phyloP scores from a whole-genome alignment of 768 basidiomycete species.

The Boletellus ananiceps region DNA sequence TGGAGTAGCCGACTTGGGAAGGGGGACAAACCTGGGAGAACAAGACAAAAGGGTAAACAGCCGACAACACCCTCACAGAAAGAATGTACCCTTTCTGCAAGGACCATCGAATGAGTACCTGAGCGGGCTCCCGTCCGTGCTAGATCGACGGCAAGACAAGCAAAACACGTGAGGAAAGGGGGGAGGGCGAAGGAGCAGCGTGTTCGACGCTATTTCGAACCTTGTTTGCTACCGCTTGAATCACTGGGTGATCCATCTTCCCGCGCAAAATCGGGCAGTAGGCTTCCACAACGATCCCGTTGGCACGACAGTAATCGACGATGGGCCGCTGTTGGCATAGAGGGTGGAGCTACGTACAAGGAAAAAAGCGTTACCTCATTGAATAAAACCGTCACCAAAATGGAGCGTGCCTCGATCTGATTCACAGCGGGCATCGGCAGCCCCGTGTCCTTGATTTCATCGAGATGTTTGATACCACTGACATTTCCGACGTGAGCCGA shows the following conservation, averaged over 20 bases:
- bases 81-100: constrained; percentile 68
- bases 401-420: constrained; percentile 64
- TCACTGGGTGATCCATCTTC: constrained; percentile 45
- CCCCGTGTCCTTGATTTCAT: constrained; percentile 65
- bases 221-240: constrained; percentile 55
- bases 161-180: no score
- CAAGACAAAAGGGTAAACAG: background rate
- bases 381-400: background rate
- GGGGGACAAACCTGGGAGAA: constrained; percentile 59
- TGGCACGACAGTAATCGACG: constrained; percentile 62
- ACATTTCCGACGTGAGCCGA: background rate
- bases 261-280: constrained; percentile 75
- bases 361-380: constrained; percentile 6
- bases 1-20: constrained; percentile 77
- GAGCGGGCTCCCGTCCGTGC: constrained; percentile 62
- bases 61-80: background rate
- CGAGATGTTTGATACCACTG: constrained; percentile 68
- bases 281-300: constrained; percentile 63
- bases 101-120: constrained; percentile 87
- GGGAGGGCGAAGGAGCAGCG: constrained; percentile 7
- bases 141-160: constrained; percentile 22
- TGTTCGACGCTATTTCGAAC: constrained; percentile 32
- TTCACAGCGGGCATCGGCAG: constrained; percentile 68
- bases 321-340: constrained; percentile 79
- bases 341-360: constrained; percentile 58